Evolutionary conservation across 192 early-diverging fungal genomes (phyloP), one percentile per base, ranked within the genome.

Genomic region (Phycomyces nitens): DNA sequence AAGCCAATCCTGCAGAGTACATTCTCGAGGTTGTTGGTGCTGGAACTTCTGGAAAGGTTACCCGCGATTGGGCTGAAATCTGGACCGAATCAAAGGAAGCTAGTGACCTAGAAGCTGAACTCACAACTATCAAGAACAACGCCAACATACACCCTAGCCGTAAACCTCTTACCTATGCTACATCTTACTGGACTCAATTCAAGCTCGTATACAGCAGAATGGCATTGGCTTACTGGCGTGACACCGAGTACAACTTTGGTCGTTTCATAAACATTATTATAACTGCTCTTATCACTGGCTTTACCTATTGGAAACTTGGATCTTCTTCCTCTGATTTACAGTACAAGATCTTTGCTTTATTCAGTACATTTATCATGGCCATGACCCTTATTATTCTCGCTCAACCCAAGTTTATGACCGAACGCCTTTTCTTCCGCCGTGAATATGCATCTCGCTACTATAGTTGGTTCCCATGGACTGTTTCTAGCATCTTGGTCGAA

Each of bases 1-100:
- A 69, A 6, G 92, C 80, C 42, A 92, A 94, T 65, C 89, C 89
- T 29, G 92, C 92, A 58, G 92, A 94, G 73, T 94, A 92, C 71
- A 91, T 92, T 43, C 68, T 94, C 42, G 88, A 94, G 62, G 86
- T 85, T 49, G 88, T 94, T 56, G 89, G 89, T 58, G 86, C 86
- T 55, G 80, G 84, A 55, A 73, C 68, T 40, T 82, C 85, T 54
- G 80, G 83, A 42, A 73, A 72, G 20, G 66, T 69, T 10, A 53
- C 53, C 0, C 72, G 82, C 24, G 84, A 90, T 60, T 94, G 92
- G 92, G 73, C 87, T 51, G 81, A 88, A 20, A 59, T 84, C 12
- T 94, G 92, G 92, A 69, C 70, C 24, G 62, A 77, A 21, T 90
- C 88, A 4, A 53, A 69, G 0, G 82, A 90, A 65, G 64, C 66